phyloP scores from a whole-genome alignment of 371 early-diverging fungal species.

The Lichtheimia hyalospora region DNA sequence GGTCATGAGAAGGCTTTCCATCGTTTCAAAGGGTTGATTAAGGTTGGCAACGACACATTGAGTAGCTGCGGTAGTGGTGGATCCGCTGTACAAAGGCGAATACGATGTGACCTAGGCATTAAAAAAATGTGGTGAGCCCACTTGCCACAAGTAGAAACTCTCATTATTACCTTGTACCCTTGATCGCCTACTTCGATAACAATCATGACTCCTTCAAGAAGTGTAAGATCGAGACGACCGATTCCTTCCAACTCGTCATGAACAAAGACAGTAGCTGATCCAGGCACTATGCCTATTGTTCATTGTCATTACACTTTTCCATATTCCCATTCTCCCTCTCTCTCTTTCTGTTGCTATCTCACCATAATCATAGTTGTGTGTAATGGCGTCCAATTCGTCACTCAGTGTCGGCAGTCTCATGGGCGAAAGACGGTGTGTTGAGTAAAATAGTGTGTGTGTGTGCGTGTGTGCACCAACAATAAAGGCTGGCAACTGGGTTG shows the following conservation, averaged over 20 bases:
- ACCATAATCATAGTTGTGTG: constrained; percentile 25
- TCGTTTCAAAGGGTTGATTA: constrained; percentile 34
- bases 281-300: constrained; percentile 32
- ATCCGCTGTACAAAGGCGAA: constrained; percentile 22
- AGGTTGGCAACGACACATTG: constrained; percentile 24
- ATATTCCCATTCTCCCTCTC: not conserved
- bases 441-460: too few species aligned
- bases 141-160: too few species aligned
- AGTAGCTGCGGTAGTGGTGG: constrained; percentile 19
- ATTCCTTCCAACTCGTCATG: constrained; percentile 30
- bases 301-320: not conserved
- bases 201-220: constrained; percentile 42
- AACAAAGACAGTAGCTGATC: constrained; percentile 46
- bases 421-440: not conserved
- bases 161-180: constrained; percentile 36
- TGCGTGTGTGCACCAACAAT: too few species aligned
- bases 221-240: constrained; percentile 38
- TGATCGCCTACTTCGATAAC: constrained; percentile 33
- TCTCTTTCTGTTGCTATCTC: not conserved
- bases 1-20: constrained; percentile 43
- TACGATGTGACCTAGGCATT: constrained; percentile 26
- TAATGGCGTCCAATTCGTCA: constrained; percentile 15
- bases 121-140: too few species aligned
- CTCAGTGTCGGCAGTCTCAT: constrained; percentile 23
- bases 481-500: too few species aligned